A percentile compares a stretch with the other conserved stretches of the same genome.
Conservation (phyloP, 2,329 filamentous ascomycete species). For the Botrytis tulipae region DNA sequence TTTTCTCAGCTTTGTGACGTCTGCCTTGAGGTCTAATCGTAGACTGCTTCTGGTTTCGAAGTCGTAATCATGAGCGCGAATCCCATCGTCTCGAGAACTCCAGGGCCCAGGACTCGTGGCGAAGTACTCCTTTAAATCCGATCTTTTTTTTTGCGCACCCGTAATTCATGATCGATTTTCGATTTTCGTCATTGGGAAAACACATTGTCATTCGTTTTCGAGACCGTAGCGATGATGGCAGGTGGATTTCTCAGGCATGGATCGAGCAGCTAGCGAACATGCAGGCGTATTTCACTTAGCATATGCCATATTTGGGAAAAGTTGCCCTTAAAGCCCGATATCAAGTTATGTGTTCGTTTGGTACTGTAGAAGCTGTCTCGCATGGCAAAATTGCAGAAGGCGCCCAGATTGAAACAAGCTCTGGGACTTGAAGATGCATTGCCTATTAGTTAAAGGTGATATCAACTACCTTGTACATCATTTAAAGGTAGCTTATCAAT, state of each 20-base stretch:
- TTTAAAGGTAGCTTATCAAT: not conserved
- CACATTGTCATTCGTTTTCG: rapidly evolving
- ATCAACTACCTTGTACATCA: not conserved
- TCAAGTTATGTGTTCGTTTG: not conserved
- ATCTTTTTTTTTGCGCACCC: not conserved
- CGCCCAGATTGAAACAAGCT: not conserved
- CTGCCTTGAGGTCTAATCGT: not conserved
- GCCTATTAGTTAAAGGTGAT: not conserved
- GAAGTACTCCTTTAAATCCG: not conserved
- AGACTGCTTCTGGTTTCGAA: not conserved
- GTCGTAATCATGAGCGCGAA: not conserved
- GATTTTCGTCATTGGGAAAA: not conserved
- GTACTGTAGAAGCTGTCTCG: no score
- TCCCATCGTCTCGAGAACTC: not conserved
- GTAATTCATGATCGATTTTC: not conserved
- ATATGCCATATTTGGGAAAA: not conserved
- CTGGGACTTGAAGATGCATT: not conserved
- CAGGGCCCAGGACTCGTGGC: not conserved
- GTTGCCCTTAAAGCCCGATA: not conserved
- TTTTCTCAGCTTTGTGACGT: not conserved
- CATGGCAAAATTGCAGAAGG: not conserved
- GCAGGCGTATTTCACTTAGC: not conserved
- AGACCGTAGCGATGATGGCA: no score
- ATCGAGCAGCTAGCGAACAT: not conserved
- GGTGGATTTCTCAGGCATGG: no score